Percentiles rank a stretch among this genome's conserved stretches.
These are phyloP conservation scores for Rhizopogon salebrosus DNA, from an alignment of 768 basidiomycete species.

Conservation along the genomic window DNA sequence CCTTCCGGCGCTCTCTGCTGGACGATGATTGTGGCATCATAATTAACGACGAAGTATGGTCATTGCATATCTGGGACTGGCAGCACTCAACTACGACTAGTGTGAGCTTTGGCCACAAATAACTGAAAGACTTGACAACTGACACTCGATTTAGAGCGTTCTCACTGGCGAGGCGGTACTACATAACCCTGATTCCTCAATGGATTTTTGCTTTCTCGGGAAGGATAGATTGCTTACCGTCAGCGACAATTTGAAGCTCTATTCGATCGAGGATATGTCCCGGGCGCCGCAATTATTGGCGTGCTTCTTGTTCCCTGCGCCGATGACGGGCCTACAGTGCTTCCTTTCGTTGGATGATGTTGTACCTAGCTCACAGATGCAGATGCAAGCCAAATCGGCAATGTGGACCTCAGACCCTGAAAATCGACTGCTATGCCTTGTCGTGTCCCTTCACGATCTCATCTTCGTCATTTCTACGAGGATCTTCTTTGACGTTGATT, in stretches of 20 bases:
- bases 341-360: background rate
- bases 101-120: background rate
- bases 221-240: constrained; percentile 1
- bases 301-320: background rate
- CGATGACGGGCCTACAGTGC: background rate
- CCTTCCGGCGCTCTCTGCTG: background rate
- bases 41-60: background rate
- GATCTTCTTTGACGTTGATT: background rate
- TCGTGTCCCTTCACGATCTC: background rate
- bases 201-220: constrained; percentile 4
- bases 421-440: background rate
- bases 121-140: background rate
- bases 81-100: background rate
- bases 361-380: background rate
- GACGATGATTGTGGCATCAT: background rate
- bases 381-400: background rate
- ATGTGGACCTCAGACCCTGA: background rate
- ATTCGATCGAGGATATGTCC: background rate
- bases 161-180: background rate
- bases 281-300: background rate
- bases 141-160: background rate
- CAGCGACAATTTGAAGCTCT: background rate
- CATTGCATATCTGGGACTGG: constrained; percentile 4
- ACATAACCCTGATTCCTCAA: background rate
- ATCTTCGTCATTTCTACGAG: background rate